Percentiles rank a stretch among this genome's conserved stretches.
Evolutionary conservation across 2,329 filamentous ascomycete species (phyloP).

Genomic region (Hymenoscyphus scutula): DNA sequence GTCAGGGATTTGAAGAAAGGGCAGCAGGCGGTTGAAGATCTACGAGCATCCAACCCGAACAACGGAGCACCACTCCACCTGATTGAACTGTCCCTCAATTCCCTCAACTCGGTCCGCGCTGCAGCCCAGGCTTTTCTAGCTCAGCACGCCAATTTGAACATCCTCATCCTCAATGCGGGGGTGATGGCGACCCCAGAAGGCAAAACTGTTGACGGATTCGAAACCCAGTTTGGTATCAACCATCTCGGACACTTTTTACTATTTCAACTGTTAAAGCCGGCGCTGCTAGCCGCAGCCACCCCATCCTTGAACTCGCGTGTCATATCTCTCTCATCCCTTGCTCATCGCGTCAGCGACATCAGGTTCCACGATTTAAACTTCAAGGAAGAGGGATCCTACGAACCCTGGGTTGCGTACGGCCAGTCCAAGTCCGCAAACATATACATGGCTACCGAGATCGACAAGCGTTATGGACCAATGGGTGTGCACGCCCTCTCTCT

Average conservation of each 20-base stretch:
- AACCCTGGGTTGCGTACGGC: slow-evolving; percentile 41
- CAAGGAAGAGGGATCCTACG: slow-evolving; percentile 34
- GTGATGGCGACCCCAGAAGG: slow-evolving; percentile 29
- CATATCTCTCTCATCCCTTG: slow-evolving; percentile 44
- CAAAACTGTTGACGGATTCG: slow-evolving; percentile 46
- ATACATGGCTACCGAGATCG: slow-evolving; percentile 47
- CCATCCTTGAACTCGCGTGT: slow-evolving; percentile 45
- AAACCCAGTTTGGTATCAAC: slow-evolving; percentile 52
- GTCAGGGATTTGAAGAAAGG: slow-evolving; percentile 37
- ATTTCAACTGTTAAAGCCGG: slow-evolving; percentile 48
- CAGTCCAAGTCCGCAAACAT: slow-evolving; percentile 47
- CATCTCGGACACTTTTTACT: slow-evolving; percentile 54
- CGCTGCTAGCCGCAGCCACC: slow-evolving; percentile 41
- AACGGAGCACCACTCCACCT: slow-evolving; percentile 36
- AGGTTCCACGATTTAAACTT: slow-evolving; percentile 39
- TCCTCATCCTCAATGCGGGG: slow-evolving; percentile 32
- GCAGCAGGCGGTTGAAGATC: slow-evolving; percentile 35
- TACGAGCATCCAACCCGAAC: slow-evolving; percentile 40
- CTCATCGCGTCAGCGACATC: slow-evolving; percentile 40
- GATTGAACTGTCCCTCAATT: slow-evolving; percentile 36
- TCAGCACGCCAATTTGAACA: slow-evolving; percentile 28
- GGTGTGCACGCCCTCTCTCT: slow-evolving; percentile 43
- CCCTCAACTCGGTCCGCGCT: slow-evolving; percentile 35
- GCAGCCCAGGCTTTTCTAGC: slow-evolving; percentile 28
- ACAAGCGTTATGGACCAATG: slow-evolving; percentile 41